These are phyloP conservation scores for Xylariaceae sp. DNA, from an alignment of 2,329 filamentous ascomycete species.

Conservation along the genomic window DNA sequence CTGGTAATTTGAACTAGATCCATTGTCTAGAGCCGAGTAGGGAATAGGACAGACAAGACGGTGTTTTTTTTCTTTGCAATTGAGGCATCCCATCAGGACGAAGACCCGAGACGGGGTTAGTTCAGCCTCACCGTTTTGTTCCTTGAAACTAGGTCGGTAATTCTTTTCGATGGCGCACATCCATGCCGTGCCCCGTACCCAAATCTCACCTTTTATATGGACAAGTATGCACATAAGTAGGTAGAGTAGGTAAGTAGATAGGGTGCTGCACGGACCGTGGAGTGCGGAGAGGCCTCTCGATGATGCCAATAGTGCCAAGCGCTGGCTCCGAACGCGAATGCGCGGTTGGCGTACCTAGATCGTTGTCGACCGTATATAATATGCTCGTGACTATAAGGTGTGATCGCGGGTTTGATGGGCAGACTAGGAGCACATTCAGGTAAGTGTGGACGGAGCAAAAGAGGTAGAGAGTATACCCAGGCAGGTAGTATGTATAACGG, in stretches of 20 bases:
- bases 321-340: neutral
- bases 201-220: too few relatives aligned
- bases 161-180: too few relatives aligned
- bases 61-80: neutral
- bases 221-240: too few relatives aligned
- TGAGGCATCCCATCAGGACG: neutral
- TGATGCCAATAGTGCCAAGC: neutral
- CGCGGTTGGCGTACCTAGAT: constrained; percentile 3
- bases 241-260: too few relatives aligned
- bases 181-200: too few relatives aligned
- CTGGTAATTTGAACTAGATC: too few relatives aligned
- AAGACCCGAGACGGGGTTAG: neutral
- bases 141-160: too few relatives aligned
- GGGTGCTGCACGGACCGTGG: neutral
- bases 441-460: too few relatives aligned
- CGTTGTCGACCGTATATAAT: constrained; percentile 6
- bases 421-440: neutral
- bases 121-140: neutral
- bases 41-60: neutral
- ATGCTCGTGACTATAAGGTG: constrained; percentile 9
- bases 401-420: constrained; percentile 3
- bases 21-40: neutral
- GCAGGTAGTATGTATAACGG: neutral
- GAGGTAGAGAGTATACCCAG: too few relatives aligned
- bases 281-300: constrained; percentile 9